Evolutionary conservation across 2,329 filamentous ascomycete genomes (phyloP), one percentile per base, ranked within the genome.

Genomic region (Epichloe elymi): DNA sequence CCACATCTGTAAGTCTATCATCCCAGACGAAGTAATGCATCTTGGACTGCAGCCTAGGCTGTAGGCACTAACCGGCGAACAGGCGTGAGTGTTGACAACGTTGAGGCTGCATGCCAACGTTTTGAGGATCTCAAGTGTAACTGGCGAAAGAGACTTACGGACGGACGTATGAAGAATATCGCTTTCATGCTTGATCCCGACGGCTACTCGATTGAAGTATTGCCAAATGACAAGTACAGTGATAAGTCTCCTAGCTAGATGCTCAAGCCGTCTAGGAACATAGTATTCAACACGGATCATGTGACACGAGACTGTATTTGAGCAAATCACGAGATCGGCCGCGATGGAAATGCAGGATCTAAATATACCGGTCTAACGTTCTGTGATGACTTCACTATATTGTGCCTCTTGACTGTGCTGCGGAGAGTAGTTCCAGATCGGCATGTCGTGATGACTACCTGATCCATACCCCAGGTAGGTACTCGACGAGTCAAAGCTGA

Each of bases 91-190:
- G 90, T 96, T 12, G 91, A 97, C 63, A 82, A 95, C 63, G 64
- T 97, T n/a, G 83, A 93, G 49, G 85, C 85, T 7, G 90, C 93
- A 10, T 96, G 91, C 69, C 71, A 83, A 63, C 80, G 90, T 14
- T 90, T 97, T 59, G 93, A 97, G 65, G 79, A 82, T 51, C 72
- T 87, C 63, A 79, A 84, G 5, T 85, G 91, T 51, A 83, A 78
- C 67, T 98, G 89, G 88, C 95, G 95, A 81, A 97, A 97, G 82
- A 78, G 87, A 57, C 75, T 97, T 55, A 95, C 88, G 2, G 91
- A 97, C 56, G 91, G 91, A 2, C 74, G 79, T 44, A 95, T 96
- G 90, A 91, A 87, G 76, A 88, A 93, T 57, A 83, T 97, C 50
- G 93, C 93, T 0, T 97, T 97, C 64, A 70, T 97, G 45, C 73